Conservation (phyloP, 345 rosid species). For the Pistacia integerrima region DNA sequence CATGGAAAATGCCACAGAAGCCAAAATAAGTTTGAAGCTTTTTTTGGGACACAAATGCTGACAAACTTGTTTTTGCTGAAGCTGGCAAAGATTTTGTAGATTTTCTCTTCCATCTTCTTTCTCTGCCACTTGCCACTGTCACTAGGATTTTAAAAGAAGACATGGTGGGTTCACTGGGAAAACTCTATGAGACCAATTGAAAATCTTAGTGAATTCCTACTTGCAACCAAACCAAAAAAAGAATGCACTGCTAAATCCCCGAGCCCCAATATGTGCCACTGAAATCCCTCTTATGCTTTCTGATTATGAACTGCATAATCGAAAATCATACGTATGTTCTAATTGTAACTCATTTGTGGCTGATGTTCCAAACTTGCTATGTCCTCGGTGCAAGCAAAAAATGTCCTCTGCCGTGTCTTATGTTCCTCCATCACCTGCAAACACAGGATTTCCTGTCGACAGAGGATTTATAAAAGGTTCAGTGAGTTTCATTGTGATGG, state of each 20-base stretch:
- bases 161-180: slow-evolving; percentile 9
- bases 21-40: slow-evolving; percentile 9
- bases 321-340: not conserved
- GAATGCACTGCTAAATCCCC: not conserved
- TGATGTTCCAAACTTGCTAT: not conserved
- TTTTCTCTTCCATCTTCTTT: slow-evolving; percentile 29
- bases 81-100: slow-evolving; percentile 38
- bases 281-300: slow-evolving; percentile 3
- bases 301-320: not conserved
- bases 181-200: not conserved
- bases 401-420: not conserved
- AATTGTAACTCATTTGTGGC: not conserved
- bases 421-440: not conserved
- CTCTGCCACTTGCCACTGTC: slow-evolving; percentile 29
- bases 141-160: not conserved
- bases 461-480: slow-evolving; percentile 18
- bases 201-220: not conserved
- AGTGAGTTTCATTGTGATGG: slow-evolving; percentile 12
- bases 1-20: not conserved
- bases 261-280: not conserved
- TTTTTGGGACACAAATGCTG: slow-evolving; percentile 12
- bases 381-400: not conserved
- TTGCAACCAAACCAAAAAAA: not conserved
- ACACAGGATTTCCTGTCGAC: not conserved
- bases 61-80: slow-evolving; percentile 31